phyloP scores from a whole-genome alignment of 208 protist genomes.

The Vickermania ingenoplastis region DNA sequence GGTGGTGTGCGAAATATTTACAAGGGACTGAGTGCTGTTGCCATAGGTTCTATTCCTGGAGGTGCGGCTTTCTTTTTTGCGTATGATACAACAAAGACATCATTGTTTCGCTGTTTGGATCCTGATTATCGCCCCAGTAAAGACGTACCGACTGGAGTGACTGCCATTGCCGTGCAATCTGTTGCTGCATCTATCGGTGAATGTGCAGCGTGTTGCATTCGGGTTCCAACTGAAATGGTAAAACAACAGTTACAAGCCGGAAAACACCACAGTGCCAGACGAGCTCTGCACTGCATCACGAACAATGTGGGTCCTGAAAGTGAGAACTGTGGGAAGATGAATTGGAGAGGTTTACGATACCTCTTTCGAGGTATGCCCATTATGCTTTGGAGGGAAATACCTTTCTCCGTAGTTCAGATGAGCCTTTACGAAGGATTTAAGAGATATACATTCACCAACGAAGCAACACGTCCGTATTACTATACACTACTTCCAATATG shows the following conservation, averaged over 20 bases:
- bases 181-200: constrained; percentile 73
- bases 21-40: constrained; percentile 72
- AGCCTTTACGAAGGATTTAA: constrained; percentile 87
- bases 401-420: constrained; percentile 90
- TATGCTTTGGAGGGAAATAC: constrained; percentile 81
- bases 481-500: constrained; percentile 43
- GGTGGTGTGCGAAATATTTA: constrained; percentile 84
- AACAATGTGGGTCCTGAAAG: constrained; percentile 18
- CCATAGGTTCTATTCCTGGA: constrained; percentile 79
- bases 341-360: constrained; percentile 24
- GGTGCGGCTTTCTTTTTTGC: constrained; percentile 84
- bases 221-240: constrained; percentile 85
- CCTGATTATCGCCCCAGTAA: not conserved
- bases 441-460: constrained; percentile 15
- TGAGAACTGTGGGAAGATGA: not conserved
- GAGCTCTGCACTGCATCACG: constrained; percentile 36
- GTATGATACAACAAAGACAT: constrained; percentile 56
- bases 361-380: constrained; percentile 80
- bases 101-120: constrained; percentile 6
- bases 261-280: constrained; percentile 24
- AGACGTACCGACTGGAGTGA: not conserved
- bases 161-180: constrained; percentile 27
- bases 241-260: constrained; percentile 89
- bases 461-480: constrained; percentile 20
- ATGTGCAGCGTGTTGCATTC: constrained; percentile 67